Conservation (phyloP, 2,329 filamentous ascomycete genomes). For the Colletotrichum melonis region DNA sequence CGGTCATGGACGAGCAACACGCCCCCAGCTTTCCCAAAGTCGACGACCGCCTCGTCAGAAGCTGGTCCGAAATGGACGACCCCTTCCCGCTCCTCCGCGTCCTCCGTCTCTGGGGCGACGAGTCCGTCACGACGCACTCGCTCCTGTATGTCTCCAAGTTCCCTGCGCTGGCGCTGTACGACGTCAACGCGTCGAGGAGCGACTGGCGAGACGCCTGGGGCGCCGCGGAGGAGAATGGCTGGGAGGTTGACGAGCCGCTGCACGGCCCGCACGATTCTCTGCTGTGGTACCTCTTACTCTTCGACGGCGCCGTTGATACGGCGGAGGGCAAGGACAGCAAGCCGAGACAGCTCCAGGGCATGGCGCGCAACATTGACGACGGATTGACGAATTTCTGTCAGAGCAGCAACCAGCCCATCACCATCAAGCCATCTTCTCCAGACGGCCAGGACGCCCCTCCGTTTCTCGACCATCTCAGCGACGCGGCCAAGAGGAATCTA, state of each 20-base stretch:
- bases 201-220: conserved; percentile 49
- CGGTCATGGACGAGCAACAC: conserved; percentile 37
- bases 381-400: conserved; percentile 44
- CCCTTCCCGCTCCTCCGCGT: conserved; percentile 61
- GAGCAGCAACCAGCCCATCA: conserved; percentile 39
- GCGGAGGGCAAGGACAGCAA: conserved; percentile 37
- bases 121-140: conserved; percentile 51
- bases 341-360: conserved; percentile 39
- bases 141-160: conserved; percentile 55
- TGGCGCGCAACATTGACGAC: conserved; percentile 47
- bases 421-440: conserved; percentile 40
- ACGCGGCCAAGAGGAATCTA: conserved; percentile 44
- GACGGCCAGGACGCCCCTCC: conserved; percentile 43
- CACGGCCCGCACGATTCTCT: conserved; percentile 46
- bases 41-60: conserved; percentile 57
- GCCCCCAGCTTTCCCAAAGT: conserved; percentile 48
- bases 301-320: conserved; percentile 43
- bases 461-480: conserved; percentile 48
- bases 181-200: conserved; percentile 49
- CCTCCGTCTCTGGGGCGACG: conserved; percentile 57
- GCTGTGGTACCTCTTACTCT: conserved; percentile 48
- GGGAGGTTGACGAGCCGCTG: conserved; percentile 44
- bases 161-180: conserved; percentile 57
- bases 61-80: conserved; percentile 54
- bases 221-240: conserved; percentile 44